These are phyloP conservation scores for Phlebiopsis gigantea DNA, from an alignment of 768 basidiomycete genomes.

Conservation along the genomic window DNA sequence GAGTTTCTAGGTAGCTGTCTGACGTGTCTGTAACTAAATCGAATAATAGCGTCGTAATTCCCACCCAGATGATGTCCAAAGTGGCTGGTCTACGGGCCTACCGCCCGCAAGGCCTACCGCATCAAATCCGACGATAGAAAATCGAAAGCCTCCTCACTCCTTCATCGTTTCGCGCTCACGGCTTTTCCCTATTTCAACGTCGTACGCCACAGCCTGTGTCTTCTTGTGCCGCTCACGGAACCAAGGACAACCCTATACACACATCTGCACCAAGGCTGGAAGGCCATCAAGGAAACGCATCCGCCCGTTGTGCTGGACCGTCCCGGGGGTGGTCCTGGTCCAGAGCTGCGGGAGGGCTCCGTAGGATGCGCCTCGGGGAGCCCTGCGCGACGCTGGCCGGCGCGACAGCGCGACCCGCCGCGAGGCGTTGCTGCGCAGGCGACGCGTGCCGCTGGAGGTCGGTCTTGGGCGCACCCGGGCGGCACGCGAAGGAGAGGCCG, in stretches of 20 bases:
- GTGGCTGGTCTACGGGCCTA: too few relatives aligned
- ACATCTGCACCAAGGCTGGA: neutral
- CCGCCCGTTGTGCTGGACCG: constrained; percentile 35
- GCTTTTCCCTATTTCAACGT: constrained; percentile 17
- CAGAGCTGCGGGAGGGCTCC: constrained; percentile 29
- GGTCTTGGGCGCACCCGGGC: constrained; percentile 34
- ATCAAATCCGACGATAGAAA: too few relatives aligned
- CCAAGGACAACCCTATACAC: constrained; percentile 14
- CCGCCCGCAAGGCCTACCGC: too few relatives aligned
- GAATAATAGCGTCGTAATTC: too few relatives aligned
- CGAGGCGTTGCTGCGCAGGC: constrained; percentile 11
- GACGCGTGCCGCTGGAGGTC: constrained; percentile 2
- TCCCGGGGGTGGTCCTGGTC: constrained; percentile 34
- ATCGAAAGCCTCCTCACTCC: too few relatives aligned
- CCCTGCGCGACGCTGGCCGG: neutral
- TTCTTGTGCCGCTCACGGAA: constrained; percentile 21
- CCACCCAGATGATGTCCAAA: too few relatives aligned
- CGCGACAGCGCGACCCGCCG: neutral
- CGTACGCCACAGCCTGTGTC: constrained; percentile 9
- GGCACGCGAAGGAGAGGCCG: constrained; percentile 40
- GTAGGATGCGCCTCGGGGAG: constrained; percentile 26
- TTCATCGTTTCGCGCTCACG: constrained; percentile 13
- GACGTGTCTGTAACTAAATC: too few relatives aligned
- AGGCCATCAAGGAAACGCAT: constrained; percentile 19
- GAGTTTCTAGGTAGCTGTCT: too few relatives aligned